Evolutionary conservation across 2,329 filamentous ascomycete genomes (phyloP), one percentile per base, ranked within the genome.

Genomic region (Trichoderma arundinaceum): DNA sequence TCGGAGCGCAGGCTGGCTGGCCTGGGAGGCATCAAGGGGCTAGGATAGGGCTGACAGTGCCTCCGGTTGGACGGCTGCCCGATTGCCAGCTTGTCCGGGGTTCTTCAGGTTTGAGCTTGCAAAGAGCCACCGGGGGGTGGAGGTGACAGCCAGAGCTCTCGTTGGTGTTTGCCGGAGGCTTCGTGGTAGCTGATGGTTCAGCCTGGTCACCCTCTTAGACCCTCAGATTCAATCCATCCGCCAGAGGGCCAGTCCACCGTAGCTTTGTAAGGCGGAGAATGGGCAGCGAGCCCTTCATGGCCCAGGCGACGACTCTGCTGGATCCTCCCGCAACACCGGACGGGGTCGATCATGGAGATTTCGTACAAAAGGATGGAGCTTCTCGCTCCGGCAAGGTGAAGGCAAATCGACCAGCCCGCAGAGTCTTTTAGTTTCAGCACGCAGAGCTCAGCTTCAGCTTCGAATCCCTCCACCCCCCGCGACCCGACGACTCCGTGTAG

Each of bases 91-190:
- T 67, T 57, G 66, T 56, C 66, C 52, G 51, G 66, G 66, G 51
- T 67, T 66, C 59, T 61, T 66, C 64, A 70, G 68, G 62, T 71
- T 69, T 71, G 68, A 70, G 70, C 70, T 71, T 67, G 67, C 64
- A 65, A 69, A 53, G 62, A 66, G 67, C 64, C 61, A 60, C 49
- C 64, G 46, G 35, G 17, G 48, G 64, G 66, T 64, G 65, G 59
- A 68, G 64, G 65, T 65, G 46, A 39, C 49, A 22, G 35, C n/a
- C 28, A 57, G 56, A 61, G 33, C 66, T 66, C 64, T 67, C 66
- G 66, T 68, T 65, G 68, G 67, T 69, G 67, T 49, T 68, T 38
- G 33, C 41, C 43, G 10, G 17, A 35, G 44, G 63, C 65, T 64
- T 67, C 65, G 68, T 71, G 54, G 62, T 66, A 71, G 69, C 69